Conservation (phyloP, 306 rosid species). For the Prunus mongolica region DNA sequence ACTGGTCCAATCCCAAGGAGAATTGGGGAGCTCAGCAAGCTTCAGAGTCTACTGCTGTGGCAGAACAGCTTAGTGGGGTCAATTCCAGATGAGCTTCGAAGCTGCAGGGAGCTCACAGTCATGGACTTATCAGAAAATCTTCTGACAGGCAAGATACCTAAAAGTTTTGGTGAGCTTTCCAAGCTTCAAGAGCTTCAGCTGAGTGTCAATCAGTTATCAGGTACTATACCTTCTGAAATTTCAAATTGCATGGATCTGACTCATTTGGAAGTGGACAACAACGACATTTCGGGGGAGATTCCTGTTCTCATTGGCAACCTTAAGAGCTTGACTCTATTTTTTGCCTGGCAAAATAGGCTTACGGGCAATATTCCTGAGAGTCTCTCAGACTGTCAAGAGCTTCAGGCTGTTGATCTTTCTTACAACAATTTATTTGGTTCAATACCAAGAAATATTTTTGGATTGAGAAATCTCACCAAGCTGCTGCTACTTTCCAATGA, state of each 20-base stretch:
- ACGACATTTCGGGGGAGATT: constrained; percentile 64
- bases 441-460: constrained; percentile 58
- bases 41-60: constrained; percentile 63
- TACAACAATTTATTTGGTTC: constrained; percentile 57
- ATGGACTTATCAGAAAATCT: constrained; percentile 72
- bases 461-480: constrained; percentile 58
- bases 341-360: constrained; percentile 70
- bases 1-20: constrained; percentile 60
- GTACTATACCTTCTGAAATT: constrained; percentile 67
- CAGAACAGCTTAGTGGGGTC: constrained; percentile 60
- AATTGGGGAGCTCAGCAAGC: constrained; percentile 61
- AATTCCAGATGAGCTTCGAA: constrained; percentile 66
- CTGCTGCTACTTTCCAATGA: constrained; percentile 68
- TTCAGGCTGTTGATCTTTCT: constrained; percentile 77
- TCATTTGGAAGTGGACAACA: constrained; percentile 79
- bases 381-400: constrained; percentile 55
- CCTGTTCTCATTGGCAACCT: constrained; percentile 58
- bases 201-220: constrained; percentile 70
- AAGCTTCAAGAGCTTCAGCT: constrained; percentile 71
- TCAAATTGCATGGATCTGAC: constrained; percentile 53
- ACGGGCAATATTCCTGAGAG: constrained; percentile 73
- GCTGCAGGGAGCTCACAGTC: constrained; percentile 51
- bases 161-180: constrained; percentile 51
- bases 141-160: constrained; percentile 73
- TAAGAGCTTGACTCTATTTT: constrained; percentile 66